phyloP scores from a whole-genome alignment of 2,329 filamentous ascomycete genomes.

The Beauveria asiatica region DNA sequence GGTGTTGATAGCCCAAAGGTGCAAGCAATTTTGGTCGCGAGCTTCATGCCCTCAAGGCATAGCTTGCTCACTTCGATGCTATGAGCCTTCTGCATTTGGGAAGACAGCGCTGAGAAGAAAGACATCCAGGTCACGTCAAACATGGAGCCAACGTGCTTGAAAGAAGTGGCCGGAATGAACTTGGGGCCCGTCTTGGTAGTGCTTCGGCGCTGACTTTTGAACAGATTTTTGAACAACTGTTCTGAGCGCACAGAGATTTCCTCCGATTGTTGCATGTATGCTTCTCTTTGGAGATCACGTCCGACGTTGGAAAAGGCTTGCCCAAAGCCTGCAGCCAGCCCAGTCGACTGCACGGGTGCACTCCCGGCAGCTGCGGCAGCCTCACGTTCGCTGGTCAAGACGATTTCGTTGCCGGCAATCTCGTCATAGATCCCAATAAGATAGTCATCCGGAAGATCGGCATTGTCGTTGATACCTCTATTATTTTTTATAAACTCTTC shows the following conservation, averaged over 20 bases:
- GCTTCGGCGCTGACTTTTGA: constrained; percentile 80
- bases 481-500: constrained; percentile 99
- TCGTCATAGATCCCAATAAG: constrained; percentile 85
- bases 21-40: constrained; percentile 88
- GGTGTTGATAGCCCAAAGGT: constrained; percentile 90
- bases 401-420: constrained; percentile 85
- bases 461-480: constrained; percentile 92
- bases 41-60: constrained; percentile 90
- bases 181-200: constrained; percentile 58
- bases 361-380: constrained; percentile 73
- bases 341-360: constrained; percentile 48
- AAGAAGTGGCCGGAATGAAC: constrained; percentile 90
- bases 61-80: constrained; percentile 87
- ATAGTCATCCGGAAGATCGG: constrained; percentile 89
- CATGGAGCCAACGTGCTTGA: constrained; percentile 94
- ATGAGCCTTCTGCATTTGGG: constrained; percentile 85
- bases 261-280: constrained; percentile 89
- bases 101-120: constrained; percentile 88
- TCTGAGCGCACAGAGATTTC: constrained; percentile 69
- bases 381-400: constrained; percentile 85
- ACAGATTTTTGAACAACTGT: constrained; percentile 87
- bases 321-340: constrained; percentile 74
- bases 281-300: constrained; percentile 83
- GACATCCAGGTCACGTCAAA: constrained; percentile 99
- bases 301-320: constrained; percentile 88